Evolutionary conservation across 345 rosid genomes (phyloP).

Genomic region (Salix caprea): DNA sequence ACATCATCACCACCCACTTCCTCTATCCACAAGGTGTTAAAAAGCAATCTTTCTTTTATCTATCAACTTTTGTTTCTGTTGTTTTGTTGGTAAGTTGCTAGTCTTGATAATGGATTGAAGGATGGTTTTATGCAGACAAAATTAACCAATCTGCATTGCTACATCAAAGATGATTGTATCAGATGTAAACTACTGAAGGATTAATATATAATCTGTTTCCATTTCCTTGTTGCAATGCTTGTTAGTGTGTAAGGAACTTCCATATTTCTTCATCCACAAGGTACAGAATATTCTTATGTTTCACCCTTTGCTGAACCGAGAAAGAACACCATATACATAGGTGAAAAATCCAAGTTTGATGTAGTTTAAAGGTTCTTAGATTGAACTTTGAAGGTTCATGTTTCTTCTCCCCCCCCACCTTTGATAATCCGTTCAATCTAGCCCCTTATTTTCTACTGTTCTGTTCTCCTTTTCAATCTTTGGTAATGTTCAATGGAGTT

Average conservation of each 20-base stretch:
- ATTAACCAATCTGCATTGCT: not conserved
- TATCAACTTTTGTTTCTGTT: not conserved
- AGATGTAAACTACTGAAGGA: not conserved
- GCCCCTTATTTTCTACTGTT: not conserved
- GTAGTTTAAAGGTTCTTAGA: no score
- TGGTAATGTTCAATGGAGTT: not conserved
- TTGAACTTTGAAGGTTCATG: no score
- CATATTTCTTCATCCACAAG: not conserved
- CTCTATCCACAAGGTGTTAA: conserved; percentile 24
- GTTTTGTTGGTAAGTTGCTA: not conserved
- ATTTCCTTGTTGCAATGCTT: not conserved
- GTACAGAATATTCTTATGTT: not conserved
- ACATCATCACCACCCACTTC: conserved; percentile 19
- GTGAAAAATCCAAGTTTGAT: no score
- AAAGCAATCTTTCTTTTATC: not conserved
- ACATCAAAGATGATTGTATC: not conserved
- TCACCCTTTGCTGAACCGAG: not conserved
- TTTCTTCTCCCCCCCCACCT: no score
- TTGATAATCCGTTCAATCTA: no score
- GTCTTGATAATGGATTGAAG: not conserved
- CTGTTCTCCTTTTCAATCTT: not conserved
- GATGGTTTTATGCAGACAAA: not conserved
- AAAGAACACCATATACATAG: no score
- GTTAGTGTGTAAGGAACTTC: not conserved
- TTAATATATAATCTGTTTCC: not conserved